phyloP scores from a whole-genome alignment of 1,284 basidiomycete species.

The Sanghuangporus sanghuang region DNA sequence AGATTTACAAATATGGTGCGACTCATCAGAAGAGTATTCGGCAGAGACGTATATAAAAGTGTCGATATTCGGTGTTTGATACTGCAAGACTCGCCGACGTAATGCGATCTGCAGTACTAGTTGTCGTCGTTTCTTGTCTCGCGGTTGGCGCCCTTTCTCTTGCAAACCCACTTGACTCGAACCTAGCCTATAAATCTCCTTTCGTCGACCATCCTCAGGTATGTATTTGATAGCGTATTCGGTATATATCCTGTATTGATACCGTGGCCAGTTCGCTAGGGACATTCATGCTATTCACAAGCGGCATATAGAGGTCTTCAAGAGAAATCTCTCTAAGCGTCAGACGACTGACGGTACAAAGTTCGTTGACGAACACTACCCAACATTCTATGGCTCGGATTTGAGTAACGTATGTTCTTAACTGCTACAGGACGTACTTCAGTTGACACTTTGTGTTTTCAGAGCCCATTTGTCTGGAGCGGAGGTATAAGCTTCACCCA shows the following conservation, averaged over 20 bases:
- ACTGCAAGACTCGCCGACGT: background rate
- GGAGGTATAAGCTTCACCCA: slow-evolving; percentile 54
- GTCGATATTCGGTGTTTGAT: background rate
- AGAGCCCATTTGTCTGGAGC: slow-evolving; percentile 49
- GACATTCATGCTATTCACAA: slow-evolving; percentile 35
- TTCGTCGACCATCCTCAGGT: slow-evolving; percentile 39
- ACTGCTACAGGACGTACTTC: background rate
- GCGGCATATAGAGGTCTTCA: slow-evolving; percentile 31
- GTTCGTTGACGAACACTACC: slow-evolving; percentile 48
- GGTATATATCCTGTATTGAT: background rate
- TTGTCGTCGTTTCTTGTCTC: background rate
- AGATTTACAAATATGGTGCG: background rate
- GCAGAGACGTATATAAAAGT: background rate
- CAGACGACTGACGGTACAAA: slow-evolving; percentile 34
- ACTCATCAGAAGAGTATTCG: background rate
- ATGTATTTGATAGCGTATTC: slow-evolving; percentile 13
- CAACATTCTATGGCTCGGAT: slow-evolving; percentile 48
- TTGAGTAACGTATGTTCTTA: slow-evolving; percentile 41
- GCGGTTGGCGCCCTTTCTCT: background rate
- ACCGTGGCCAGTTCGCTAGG: slow-evolving; percentile 32
- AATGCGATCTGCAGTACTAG: background rate
- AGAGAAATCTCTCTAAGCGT: slow-evolving; percentile 26
- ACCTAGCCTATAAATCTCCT: slow-evolving; percentile 45
- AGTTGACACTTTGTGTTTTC: background rate
- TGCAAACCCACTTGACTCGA: slow-evolving; percentile 33